Base-by-base conservation (phyloP, 257 asterid species). In the Primulina eburnea region DNA sequence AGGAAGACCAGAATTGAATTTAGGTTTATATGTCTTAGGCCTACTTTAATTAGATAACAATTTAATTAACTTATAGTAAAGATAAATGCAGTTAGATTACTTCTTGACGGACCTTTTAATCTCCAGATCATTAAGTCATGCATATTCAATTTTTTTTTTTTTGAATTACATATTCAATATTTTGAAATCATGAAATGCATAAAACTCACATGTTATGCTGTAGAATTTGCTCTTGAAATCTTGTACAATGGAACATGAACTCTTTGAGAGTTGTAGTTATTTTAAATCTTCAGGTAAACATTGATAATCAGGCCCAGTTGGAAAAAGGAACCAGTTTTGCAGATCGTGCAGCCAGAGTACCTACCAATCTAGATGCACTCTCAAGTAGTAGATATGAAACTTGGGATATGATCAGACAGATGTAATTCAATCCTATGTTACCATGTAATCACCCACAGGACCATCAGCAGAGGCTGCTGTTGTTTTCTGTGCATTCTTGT, bases 401-500 rank as follows among this genome's bases (percentile, higher is more conserved):
- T 40, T 11, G 52, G 52, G 43, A 65, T 11, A 8, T 32, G 6
- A 18, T 73, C 40, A 11, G 24, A 24, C 26, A 24, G 26, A 24
- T 24, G 26, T 24, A 24, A 24, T 24, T 24, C 26, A 24, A 24
- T 24, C 26, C 26, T 24, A 24, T 24, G 26, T 24, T 24, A 24
- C 26, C 26, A 24, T 24, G 26, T 24, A 24, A 24, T 24, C 26
- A 24, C 1, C 71, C 28, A 55, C 67, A 67, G 47, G 70, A 71
- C 89, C 83, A 70, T 88, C 83, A 8, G 79, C 88, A 35, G 76
- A 88, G 33, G 73, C 88, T 38, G 78, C 78, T 1, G 60, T 68
- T 26, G 84, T 67, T 56, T 52, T 83, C 8, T 75, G 80, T 34
- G 80, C 92, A 66, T 79, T 89, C 91, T 90, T 90, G 85, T 90